Evolutionary conservation across 164 flowering plant species (phyloP).

Genomic region (Echeveria elegans): DNA sequence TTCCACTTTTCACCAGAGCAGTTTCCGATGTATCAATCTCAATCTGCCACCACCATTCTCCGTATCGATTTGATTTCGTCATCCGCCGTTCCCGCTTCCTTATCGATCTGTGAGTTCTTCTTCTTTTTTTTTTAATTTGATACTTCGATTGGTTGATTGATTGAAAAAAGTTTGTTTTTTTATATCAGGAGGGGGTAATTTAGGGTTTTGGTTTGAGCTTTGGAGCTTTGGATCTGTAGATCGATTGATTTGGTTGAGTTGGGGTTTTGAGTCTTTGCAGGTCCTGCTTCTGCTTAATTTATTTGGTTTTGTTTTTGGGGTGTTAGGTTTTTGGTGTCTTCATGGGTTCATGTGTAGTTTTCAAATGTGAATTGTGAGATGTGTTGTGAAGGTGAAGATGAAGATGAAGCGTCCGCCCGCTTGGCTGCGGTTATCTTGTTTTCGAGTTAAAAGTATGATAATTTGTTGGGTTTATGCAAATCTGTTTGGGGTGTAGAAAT

Average conservation of each 20-base stretch:
- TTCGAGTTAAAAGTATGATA: not conserved
- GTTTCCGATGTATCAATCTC: not conserved
- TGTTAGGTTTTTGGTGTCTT: not conserved
- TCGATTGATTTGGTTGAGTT: not conserved
- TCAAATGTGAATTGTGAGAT: not conserved
- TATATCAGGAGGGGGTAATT: not conserved
- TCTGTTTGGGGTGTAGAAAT: not conserved
- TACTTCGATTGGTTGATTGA: not conserved
- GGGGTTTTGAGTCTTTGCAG: not conserved
- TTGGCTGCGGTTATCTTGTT: not conserved
- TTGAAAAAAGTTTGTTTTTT: not conserved
- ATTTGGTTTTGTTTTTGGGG: not conserved
- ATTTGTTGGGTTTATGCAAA: not conserved
- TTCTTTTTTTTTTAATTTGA: not conserved
- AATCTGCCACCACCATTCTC: not conserved
- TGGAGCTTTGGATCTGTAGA: not conserved
- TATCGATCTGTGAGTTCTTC: not conserved
- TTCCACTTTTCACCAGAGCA: not conserved
- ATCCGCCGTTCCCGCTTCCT: not conserved
- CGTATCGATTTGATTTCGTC: not conserved
- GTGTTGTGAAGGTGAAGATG: not conserved
- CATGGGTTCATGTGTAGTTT: too few species aligned
- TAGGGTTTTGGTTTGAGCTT: not conserved
- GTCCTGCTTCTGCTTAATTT: not conserved
- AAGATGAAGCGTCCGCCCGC: not conserved